A percentile compares a stretch with the other conserved stretches of the same genome.
phyloP scores from a whole-genome alignment of 2,329 filamentous ascomycete species.

The Sporothrix inflata region DNA sequence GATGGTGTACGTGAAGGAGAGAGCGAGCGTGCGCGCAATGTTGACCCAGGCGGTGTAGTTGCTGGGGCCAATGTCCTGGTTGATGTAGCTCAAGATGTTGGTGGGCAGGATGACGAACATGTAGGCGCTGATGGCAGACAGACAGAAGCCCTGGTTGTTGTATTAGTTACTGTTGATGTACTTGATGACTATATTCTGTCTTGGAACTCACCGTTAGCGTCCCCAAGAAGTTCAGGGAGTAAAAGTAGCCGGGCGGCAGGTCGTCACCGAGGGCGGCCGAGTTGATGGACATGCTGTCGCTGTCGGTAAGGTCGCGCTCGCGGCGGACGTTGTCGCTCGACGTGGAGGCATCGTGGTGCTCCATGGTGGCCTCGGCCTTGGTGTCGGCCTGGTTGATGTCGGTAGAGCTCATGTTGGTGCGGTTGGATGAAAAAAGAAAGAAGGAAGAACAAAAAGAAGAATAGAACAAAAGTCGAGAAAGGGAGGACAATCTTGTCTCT shows the following conservation, averaged over 20 bases:
- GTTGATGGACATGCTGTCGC: conserved; percentile 38
- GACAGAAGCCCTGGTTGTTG: conserved; percentile 41
- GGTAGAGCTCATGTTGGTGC: neutral
- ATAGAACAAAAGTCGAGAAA: neutral
- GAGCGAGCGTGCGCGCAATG: conserved; percentile 43
- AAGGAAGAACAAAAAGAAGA: neutral
- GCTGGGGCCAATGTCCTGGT: conserved; percentile 38
- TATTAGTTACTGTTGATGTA: neutral
- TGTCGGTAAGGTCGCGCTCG: neutral
- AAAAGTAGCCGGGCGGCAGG: conserved; percentile 45
- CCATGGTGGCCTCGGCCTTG: conserved; percentile 7
- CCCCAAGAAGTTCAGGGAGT: conserved; percentile 42
- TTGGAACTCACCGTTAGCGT: conserved; percentile 41
- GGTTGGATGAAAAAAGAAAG: neutral
- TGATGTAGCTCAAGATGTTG: conserved; percentile 41
- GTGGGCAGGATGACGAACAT: conserved; percentile 46
- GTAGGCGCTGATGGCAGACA: conserved; percentile 45
- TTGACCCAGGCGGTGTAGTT: conserved; percentile 44
- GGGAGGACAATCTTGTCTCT: neutral
- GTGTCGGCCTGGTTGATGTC: neutral
- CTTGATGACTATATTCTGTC: too few relatives aligned
- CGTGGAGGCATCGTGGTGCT: neutral
- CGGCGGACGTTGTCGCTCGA: neutral
- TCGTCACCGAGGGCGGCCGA: conserved; percentile 43
- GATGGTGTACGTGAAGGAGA: conserved; percentile 43